Conservation (phyloP, 164 flowering plant species). For the Vitis amurensis region DNA sequence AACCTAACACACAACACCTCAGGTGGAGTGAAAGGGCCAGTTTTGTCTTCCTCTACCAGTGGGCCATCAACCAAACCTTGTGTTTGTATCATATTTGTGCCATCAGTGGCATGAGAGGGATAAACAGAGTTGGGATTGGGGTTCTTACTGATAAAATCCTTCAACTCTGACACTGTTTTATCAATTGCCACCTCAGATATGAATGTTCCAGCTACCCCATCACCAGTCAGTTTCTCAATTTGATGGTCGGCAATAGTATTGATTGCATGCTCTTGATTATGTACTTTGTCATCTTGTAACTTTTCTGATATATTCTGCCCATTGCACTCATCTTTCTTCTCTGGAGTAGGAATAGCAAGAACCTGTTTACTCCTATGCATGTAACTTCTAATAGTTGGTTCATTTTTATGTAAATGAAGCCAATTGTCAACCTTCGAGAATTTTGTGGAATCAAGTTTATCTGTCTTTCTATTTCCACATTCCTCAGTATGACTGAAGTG, state of each 20-base stretch:
- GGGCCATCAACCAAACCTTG: constrained; percentile 3
- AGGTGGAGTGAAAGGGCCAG: constrained; percentile 10
- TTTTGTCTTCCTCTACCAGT: constrained; percentile 2
- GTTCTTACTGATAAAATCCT: constrained; percentile 21
- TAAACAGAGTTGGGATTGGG: constrained; percentile 11
- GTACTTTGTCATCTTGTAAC: neutral
- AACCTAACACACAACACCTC: constrained; percentile 1
- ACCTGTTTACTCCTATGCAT: constrained; percentile 26
- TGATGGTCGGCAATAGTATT: constrained; percentile 7
- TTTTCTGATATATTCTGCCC: constrained; percentile 6
- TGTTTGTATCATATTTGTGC: constrained; percentile 6
- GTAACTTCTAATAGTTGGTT: constrained; percentile 9
- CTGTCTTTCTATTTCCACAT: constrained; percentile 7
- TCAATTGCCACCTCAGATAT: constrained; percentile 6
- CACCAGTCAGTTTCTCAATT: constrained; percentile 14
- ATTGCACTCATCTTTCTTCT: constrained; percentile 14
- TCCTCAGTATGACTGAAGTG: constrained; percentile 3
- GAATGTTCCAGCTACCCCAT: constrained; percentile 4
- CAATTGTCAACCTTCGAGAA: constrained; percentile 30
- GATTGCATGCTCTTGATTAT: neutral
- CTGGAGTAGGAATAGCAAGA: constrained; percentile 25
- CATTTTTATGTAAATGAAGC: constrained; percentile 32
- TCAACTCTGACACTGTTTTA: constrained; percentile 10
- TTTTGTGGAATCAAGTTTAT: constrained; percentile 12
- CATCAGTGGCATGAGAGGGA: constrained; percentile 3